Conservation (phyloP, 1,139 yeast genomes). For the Zhuliangozyma parablackwelliae region DNA sequence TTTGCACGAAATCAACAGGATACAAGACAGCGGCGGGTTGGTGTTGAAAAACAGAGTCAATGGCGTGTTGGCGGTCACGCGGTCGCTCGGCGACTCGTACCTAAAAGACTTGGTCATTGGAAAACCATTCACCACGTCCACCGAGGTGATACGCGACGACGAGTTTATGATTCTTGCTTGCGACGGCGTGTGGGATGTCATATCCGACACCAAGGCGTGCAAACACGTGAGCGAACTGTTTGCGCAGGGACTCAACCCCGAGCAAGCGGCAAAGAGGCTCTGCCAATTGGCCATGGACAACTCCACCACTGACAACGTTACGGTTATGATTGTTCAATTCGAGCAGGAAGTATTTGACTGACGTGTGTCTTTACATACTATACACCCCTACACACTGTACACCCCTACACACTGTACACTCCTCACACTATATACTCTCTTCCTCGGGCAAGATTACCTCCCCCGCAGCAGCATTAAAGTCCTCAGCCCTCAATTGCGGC, state of each 20-base stretch:
- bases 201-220: constrained; percentile 78
- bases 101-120: constrained; percentile 90
- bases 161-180: constrained; percentile 82
- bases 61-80: constrained; percentile 91
- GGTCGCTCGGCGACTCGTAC: constrained; percentile 92
- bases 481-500: constrained; percentile 28
- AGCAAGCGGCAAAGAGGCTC: constrained; percentile 62
- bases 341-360: constrained; percentile 40
- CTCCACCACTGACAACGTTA: constrained; percentile 85
- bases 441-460: constrained; percentile 5
- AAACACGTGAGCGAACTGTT: constrained; percentile 52
- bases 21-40: constrained; percentile 76
- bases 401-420: background rate
- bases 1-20: constrained; percentile 66
- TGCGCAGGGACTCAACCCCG: constrained; percentile 37
- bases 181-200: constrained; percentile 95
- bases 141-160: constrained; percentile 61
- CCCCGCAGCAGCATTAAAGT: constrained; percentile 8
- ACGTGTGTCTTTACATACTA: background rate
- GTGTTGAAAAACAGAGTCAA: constrained; percentile 89
- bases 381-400: background rate
- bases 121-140: constrained; percentile 87
- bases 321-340: constrained; percentile 80
- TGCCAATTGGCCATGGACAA: constrained; percentile 75
- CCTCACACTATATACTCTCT: background rate